phyloP scores from a whole-genome alignment of 1,284 basidiomycete species.

The Moesziomyces globuligerus region DNA sequence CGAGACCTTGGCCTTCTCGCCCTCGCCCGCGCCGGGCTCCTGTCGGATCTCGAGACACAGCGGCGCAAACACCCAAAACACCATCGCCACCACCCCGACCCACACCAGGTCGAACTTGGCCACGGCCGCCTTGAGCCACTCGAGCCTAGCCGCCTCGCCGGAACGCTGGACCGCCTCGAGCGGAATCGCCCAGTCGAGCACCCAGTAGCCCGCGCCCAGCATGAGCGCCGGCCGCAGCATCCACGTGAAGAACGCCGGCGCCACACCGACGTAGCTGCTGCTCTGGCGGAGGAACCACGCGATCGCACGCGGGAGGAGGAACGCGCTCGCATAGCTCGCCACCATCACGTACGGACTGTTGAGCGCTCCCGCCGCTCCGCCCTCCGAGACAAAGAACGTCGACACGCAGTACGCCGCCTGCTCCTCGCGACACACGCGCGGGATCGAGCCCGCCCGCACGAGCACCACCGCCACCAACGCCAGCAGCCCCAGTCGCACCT shows the following conservation, averaged over 20 bases:
- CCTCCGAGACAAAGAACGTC: constrained; percentile 70
- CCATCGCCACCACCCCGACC: constrained; percentile 33
- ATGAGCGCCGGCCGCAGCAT: constrained; percentile 59
- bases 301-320: constrained; percentile 38
- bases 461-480: constrained; percentile 76
- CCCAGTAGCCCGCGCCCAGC: constrained; percentile 56
- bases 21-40: constrained; percentile 18
- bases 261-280: constrained; percentile 52
- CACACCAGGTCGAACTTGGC: constrained; percentile 39
- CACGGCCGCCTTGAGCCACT: constrained; percentile 43
- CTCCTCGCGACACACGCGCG: constrained; percentile 90
- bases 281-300: constrained; percentile 32
- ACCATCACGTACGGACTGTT: constrained; percentile 51
- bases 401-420: constrained; percentile 84
- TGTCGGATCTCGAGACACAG: constrained; percentile 58
- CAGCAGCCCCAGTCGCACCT: constrained; percentile 80
- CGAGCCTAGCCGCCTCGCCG: constrained; percentile 23
- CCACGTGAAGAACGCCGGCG: constrained; percentile 47
- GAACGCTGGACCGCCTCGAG: constrained; percentile 11
- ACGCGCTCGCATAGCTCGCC: constrained; percentile 47
- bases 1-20: constrained; percentile 68
- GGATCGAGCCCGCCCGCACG: constrained; percentile 79
- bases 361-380: constrained; percentile 25
- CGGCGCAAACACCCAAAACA: constrained; percentile 59
- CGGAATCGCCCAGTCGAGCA: constrained; percentile 50